Evolutionary conservation across 75 land plant genomes (phyloP).

Genomic region (Selaginella moellendorffii): DNA sequence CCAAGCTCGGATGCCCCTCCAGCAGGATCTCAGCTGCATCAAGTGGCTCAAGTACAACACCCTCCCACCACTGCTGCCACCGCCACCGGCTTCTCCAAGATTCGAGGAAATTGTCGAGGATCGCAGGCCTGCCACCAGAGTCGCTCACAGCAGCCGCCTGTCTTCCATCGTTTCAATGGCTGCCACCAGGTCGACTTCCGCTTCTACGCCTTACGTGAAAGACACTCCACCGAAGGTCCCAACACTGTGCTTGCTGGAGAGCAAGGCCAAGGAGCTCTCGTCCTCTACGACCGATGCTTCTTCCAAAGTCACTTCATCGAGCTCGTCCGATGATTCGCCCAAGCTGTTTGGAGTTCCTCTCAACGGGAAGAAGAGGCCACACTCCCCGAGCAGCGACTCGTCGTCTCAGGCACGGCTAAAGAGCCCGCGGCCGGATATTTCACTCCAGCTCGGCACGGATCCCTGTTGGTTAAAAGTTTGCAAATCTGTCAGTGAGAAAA

Average conservation of each 20-base stretch:
- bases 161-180: background rate
- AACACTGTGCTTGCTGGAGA: background rate
- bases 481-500: background rate
- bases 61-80: background rate
- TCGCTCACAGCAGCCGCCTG: background rate
- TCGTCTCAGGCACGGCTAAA: background rate
- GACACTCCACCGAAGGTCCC: no score
- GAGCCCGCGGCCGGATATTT: background rate
- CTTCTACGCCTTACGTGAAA: no score
- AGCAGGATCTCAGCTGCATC: slow-evolving; percentile 2
- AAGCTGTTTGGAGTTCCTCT: slow-evolving; percentile 45
- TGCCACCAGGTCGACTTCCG: background rate
- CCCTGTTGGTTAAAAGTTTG: background rate
- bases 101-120: background rate
- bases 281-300: background rate
- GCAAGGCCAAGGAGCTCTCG: background rate
- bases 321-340: slow-evolving; percentile 1
- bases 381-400: background rate
- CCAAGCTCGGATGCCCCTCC: slow-evolving; percentile 11
- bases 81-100: background rate
- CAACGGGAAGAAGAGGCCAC: slow-evolving; percentile 25
- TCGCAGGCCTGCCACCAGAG: background rate
- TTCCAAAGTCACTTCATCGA: background rate
- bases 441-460: background rate
- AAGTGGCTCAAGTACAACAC: background rate